These are phyloP conservation scores for Naganishia friedmannii DNA, from an alignment of 768 basidiomycete species.

Conservation along the genomic window DNA sequence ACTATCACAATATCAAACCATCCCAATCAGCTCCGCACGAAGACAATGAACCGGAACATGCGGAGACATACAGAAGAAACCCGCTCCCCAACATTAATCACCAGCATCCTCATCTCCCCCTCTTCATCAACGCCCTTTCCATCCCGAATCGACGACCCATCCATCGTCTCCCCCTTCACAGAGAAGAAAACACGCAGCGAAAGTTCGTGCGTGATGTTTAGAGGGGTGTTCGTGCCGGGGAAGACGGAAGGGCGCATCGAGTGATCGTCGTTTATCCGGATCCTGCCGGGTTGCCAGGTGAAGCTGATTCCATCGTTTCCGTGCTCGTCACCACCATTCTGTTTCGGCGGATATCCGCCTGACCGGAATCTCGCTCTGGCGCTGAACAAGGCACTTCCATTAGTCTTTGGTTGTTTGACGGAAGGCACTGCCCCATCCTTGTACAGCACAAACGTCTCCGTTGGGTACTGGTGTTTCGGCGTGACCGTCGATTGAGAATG, in stretches of 20 bases:
- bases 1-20: neutral
- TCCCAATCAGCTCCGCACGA: neutral
- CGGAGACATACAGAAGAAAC: neutral
- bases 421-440: neutral
- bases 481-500: neutral
- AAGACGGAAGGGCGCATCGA: neutral
- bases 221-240: neutral
- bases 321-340: neutral
- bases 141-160: neutral
- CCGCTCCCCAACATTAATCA: neutral
- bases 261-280: neutral
- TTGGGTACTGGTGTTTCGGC: neutral
- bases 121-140: neutral
- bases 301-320: neutral
- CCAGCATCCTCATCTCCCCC: slow-evolving; percentile 2
- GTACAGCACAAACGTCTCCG: neutral
- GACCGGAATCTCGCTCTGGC: neutral
- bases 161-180: neutral
- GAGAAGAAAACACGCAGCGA: neutral
- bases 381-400: neutral
- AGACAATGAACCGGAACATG: neutral
- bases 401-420: neutral
- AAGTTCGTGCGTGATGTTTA: neutral
- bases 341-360: too few relatives aligned
- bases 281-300: neutral